A percentile compares a stretch with the other conserved stretches of the same genome.
Conservation (phyloP, 139 green algal species). For the Bryopsis sp. region DNA sequence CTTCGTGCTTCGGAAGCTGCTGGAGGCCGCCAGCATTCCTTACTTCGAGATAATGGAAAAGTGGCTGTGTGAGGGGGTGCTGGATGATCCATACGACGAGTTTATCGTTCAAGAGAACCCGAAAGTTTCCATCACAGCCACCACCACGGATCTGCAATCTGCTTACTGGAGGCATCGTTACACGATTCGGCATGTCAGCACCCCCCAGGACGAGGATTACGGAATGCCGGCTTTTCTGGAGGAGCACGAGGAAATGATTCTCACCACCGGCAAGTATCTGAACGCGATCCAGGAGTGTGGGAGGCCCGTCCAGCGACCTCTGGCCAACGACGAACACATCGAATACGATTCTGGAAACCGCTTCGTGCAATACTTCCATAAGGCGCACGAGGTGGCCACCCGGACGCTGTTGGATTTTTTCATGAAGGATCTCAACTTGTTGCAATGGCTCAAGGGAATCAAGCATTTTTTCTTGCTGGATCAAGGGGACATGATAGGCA, state of each 20-base stretch:
- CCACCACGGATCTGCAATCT: background rate
- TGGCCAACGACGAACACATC: constrained; percentile 1
- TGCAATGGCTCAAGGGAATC: constrained; percentile 52
- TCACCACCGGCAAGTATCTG: constrained; percentile 63
- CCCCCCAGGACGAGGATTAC: background rate
- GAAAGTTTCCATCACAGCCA: background rate
- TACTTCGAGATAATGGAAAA: constrained; percentile 71
- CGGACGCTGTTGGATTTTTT: constrained; percentile 55
- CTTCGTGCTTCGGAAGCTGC: constrained; percentile 51
- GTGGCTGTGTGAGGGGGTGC: constrained; percentile 68
- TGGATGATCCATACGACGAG: constrained; percentile 80
- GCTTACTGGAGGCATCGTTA: constrained; percentile 3
- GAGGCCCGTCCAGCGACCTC: constrained; percentile 23
- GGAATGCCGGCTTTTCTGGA: background rate
- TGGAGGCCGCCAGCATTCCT: constrained; percentile 51
- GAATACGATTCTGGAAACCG: constrained; percentile 36
- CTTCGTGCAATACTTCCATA: constrained; percentile 30
- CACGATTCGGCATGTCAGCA: constrained; percentile 18
- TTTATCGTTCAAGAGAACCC: constrained; percentile 71
- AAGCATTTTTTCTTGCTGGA: constrained; percentile 90
- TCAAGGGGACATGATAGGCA: constrained; percentile 29
- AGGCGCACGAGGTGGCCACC: constrained; percentile 39
- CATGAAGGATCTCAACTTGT: constrained; percentile 34
- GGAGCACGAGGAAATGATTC: background rate
- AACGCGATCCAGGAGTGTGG: constrained; percentile 77